A percentile compares a stretch with the other conserved stretches of the same genome.
Conservation (phyloP, 371 early-diverging fungal species). For the Caulochytrium protostelioides region DNA sequence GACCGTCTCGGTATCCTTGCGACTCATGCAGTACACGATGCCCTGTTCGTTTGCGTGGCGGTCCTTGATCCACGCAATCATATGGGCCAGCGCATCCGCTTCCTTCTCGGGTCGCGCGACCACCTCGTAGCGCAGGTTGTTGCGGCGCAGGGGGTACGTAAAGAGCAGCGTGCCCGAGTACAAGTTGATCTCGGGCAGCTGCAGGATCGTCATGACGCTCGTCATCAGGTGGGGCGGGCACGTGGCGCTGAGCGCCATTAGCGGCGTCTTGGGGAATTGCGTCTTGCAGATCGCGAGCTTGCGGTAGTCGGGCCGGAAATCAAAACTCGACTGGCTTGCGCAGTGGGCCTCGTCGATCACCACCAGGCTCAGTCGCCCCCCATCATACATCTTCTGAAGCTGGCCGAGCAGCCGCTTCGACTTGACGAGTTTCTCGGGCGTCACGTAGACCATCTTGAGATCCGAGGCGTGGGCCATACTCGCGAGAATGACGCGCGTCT, state of each 20-base stretch:
- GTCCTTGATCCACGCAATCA: slow-evolving; percentile 39
- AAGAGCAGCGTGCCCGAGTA: slow-evolving; percentile 5
- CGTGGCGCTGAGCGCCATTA: slow-evolving; percentile 79
- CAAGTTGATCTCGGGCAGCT: slow-evolving; percentile 19
- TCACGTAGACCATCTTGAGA: slow-evolving; percentile 51
- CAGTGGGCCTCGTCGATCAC: slow-evolving; percentile 76
- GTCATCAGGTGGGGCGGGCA: slow-evolving; percentile 47
- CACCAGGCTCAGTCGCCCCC: slow-evolving; percentile 36
- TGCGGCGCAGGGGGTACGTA: slow-evolving; percentile 16
- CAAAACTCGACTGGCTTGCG: slow-evolving; percentile 65
- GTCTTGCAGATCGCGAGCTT: slow-evolving; percentile 7
- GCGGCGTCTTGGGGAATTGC: slow-evolving; percentile 41
- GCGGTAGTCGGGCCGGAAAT: slow-evolving; percentile 40
- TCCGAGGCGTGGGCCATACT: slow-evolving; percentile 13
- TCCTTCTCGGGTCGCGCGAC: slow-evolving; percentile 27
- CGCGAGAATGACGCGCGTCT: slow-evolving; percentile 25
- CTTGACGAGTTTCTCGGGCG: slow-evolving; percentile 69
- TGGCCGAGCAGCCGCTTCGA: slow-evolving; percentile 40
- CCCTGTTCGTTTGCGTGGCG: slow-evolving; percentile 40
- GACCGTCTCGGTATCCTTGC: slow-evolving; percentile 51
- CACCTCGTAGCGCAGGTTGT: slow-evolving; percentile 49
- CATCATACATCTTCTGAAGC: slow-evolving; percentile 36
- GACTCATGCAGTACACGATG: slow-evolving; percentile 64
- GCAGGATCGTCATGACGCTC: slow-evolving; percentile 37
- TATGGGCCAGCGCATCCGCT: slow-evolving; percentile 33